Conservation (phyloP, 331 rosid genomes). For the Spiraea crenata region DNA sequence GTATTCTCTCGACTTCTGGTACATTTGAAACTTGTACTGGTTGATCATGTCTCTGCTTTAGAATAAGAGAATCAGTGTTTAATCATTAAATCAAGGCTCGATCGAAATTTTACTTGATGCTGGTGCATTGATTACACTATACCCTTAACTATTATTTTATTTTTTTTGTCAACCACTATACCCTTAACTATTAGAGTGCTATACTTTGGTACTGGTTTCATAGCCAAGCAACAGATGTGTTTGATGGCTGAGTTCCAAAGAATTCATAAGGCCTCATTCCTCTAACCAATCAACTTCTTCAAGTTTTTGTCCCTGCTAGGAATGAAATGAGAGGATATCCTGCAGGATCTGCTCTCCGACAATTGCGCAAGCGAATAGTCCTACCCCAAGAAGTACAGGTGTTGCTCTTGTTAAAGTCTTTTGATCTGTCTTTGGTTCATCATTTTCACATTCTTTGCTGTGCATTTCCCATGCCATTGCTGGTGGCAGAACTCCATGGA, state of each 20-base stretch:
- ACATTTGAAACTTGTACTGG: too few relatives aligned
- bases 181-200: too few relatives aligned
- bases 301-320: neutral
- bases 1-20: too few relatives aligned
- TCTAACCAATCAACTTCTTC: neutral
- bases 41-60: too few relatives aligned
- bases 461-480: slow-evolving; percentile 76
- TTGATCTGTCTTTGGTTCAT: neutral
- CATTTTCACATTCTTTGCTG: slow-evolving; percentile 16
- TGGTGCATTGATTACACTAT: too few relatives aligned
- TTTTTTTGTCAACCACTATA: too few relatives aligned
- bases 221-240: neutral
- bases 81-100: too few relatives aligned
- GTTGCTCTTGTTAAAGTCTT: slow-evolving; percentile 39
- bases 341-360: slow-evolving; percentile 56
- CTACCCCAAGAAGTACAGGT: slow-evolving; percentile 51
- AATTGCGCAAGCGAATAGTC: slow-evolving; percentile 55
- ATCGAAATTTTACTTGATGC: too few relatives aligned
- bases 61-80: too few relatives aligned
- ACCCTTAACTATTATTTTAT: too few relatives aligned
- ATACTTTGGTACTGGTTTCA: too few relatives aligned
- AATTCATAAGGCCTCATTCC: neutral
- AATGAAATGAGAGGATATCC: slow-evolving; percentile 42
- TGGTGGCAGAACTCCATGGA: slow-evolving; percentile 75
- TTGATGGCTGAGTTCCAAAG: too few relatives aligned